Evolutionary conservation across 768 basidiomycete species (phyloP).

Genomic region (Pilatotrama ljubarskyi): DNA sequence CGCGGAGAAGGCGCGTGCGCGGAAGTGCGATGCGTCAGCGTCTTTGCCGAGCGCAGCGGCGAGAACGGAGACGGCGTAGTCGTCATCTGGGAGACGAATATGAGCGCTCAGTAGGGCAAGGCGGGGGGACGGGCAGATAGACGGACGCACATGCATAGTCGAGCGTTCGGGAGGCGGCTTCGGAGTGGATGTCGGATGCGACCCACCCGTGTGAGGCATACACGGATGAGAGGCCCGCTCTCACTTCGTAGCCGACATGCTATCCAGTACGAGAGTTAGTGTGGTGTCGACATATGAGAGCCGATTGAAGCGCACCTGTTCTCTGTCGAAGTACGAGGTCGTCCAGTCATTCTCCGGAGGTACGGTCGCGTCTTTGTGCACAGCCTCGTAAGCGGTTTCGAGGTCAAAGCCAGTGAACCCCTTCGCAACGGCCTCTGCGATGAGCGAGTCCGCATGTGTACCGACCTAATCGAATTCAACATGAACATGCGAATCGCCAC

Average conservation of each 20-base stretch:
- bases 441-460: conserved; percentile 77
- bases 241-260: conserved; percentile 78
- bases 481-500: too few relatives aligned
- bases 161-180: conserved; percentile 75
- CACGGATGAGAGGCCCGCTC: conserved; percentile 72
- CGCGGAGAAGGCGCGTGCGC: conserved; percentile 51
- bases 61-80: conserved; percentile 69
- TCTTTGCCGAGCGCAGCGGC: conserved; percentile 55
- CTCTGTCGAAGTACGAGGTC: conserved; percentile 65
- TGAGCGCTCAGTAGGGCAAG: background rate
- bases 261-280: conserved; percentile 26
- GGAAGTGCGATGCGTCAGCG: conserved; percentile 50
- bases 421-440: conserved; percentile 72
- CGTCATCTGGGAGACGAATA: conserved; percentile 55
- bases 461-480: conserved; percentile 47
- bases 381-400: conserved; percentile 69
- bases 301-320: conserved; percentile 49
- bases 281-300: background rate
- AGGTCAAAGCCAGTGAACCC: conserved; percentile 63
- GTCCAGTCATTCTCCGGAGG: conserved; percentile 58
- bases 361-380: conserved; percentile 70
- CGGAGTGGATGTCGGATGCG: conserved; percentile 75
- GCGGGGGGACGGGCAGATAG: background rate
- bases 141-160: conserved; percentile 67
- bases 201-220: conserved; percentile 74